Conservation (phyloP, 2,329 filamentous ascomycete species). For the Juglanconis sp. region DNA sequence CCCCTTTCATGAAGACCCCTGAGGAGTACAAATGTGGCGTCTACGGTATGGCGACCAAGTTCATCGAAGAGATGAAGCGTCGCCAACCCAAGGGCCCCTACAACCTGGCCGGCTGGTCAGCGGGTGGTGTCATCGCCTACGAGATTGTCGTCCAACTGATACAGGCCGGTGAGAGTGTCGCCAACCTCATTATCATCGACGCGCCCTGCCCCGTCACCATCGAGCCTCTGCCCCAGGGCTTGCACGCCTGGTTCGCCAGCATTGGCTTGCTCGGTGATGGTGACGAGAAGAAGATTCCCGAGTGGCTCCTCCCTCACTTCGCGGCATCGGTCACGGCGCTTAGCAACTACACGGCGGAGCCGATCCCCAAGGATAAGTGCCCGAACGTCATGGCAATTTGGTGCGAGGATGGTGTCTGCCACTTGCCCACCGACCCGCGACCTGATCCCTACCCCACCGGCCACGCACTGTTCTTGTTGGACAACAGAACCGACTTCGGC, state of each 20-base stretch:
- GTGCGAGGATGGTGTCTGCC: constrained; percentile 72
- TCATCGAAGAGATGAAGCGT: constrained; percentile 66
- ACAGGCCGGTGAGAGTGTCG: constrained; percentile 54
- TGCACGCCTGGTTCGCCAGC: constrained; percentile 70
- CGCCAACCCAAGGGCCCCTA: constrained; percentile 69
- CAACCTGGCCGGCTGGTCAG: constrained; percentile 70
- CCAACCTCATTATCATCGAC: constrained; percentile 63
- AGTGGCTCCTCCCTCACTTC: constrained; percentile 75
- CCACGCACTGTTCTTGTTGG: constrained; percentile 67
- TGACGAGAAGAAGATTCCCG: constrained; percentile 58
- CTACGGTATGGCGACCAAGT: constrained; percentile 61
- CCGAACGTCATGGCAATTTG: constrained; percentile 65
- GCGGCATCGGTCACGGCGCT: constrained; percentile 65
- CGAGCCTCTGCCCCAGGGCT: constrained; percentile 59
- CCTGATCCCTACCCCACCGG: constrained; percentile 58
- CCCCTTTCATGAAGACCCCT: constrained; percentile 68
- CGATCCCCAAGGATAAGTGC: constrained; percentile 55
- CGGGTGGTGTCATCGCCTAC: constrained; percentile 70
- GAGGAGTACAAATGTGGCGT: constrained; percentile 64
- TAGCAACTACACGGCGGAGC: constrained; percentile 65
- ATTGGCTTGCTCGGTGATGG: constrained; percentile 68
- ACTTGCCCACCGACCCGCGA: constrained; percentile 61
- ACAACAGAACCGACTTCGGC: constrained; percentile 70
- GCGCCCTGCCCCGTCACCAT: constrained; percentile 65
- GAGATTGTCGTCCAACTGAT: constrained; percentile 61